Evolutionary conservation across 2,329 filamentous ascomycete genomes (phyloP).

Genomic region (Ambrosiella cleistominuta): DNA sequence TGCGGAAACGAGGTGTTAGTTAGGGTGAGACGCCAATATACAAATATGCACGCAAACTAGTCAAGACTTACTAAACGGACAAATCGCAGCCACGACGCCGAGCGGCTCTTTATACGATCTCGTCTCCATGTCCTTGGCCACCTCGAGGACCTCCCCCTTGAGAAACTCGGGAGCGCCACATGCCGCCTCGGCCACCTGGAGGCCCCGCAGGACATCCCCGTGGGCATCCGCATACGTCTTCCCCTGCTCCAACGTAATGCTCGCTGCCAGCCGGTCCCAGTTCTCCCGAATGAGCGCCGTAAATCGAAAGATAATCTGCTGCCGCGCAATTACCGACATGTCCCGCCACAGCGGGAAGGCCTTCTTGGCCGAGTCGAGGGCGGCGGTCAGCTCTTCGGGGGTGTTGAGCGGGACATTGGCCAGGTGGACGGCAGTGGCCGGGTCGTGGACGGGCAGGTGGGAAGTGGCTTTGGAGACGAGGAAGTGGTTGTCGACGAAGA

Average conservation of each 20-base stretch:
- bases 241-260: conserved; percentile 74
- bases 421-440: conserved; percentile 70
- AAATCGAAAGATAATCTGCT: conserved; percentile 80
- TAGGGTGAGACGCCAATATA: not conserved
- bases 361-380: conserved; percentile 56
- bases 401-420: conserved; percentile 72
- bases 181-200: conserved; percentile 72
- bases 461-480: conserved; percentile 46
- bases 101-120: conserved; percentile 65
- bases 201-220: conserved; percentile 63
- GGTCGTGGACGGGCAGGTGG: conserved; percentile 68
- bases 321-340: conserved; percentile 54
- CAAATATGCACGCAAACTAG: not conserved
- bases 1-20: conserved; percentile 18
- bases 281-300: conserved; percentile 64
- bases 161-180: conserved; percentile 66
- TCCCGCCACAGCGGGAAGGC: conserved; percentile 59
- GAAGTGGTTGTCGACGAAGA: conserved; percentile 71
- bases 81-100: conserved; percentile 68
- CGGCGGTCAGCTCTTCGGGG: conserved; percentile 55
- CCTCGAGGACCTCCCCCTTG: conserved; percentile 69
- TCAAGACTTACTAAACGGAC: conserved; percentile 55
- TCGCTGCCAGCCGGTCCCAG: conserved; percentile 69
- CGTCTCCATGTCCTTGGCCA: conserved; percentile 82
- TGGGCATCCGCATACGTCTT: conserved; percentile 74